Evolutionary conservation across 345 rosid species (phyloP).

Genomic region (Linum tenue): DNA sequence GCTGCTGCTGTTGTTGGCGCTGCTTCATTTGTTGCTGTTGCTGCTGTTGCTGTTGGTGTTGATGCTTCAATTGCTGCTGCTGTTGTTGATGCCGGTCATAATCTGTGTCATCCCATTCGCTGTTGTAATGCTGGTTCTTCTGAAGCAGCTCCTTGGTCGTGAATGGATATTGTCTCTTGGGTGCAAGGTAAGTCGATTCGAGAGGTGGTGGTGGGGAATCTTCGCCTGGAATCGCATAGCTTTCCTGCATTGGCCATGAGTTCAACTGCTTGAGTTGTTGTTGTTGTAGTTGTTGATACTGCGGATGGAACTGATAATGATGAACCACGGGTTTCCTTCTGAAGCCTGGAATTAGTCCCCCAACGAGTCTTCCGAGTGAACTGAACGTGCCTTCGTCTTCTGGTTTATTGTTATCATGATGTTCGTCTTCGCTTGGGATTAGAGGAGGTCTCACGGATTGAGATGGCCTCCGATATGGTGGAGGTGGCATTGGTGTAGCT

Average conservation of each 20-base stretch:
- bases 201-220: constrained; percentile 71
- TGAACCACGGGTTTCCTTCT: constrained; percentile 28
- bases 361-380: constrained; percentile 61
- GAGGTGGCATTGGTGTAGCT: constrained; percentile 41
- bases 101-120: constrained; percentile 36
- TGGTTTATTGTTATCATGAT: constrained; percentile 22
- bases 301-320: constrained; percentile 29
- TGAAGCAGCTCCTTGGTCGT: constrained; percentile 36
- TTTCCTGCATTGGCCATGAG: constrained; percentile 2
- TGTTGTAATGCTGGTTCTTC: constrained; percentile 30
- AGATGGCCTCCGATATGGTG: constrained; percentile 57
- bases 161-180: constrained; percentile 43
- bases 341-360: constrained; percentile 36
- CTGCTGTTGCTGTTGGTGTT: background rate
- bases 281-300: constrained; percentile 32
- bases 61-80: constrained; percentile 7
- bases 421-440: constrained; percentile 59
- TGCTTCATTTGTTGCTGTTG: constrained; percentile 22
- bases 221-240: constrained; percentile 17
- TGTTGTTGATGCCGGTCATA: constrained; percentile 35
- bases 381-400: constrained; percentile 60
- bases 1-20: constrained; percentile 37
- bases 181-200: constrained; percentile 44
- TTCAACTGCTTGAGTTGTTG: constrained; percentile 16
- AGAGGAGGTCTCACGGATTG: constrained; percentile 59